Evolutionary conservation across 2,329 filamentous ascomycete genomes (phyloP), one percentile per base, ranked within the genome.

Genomic region (Pleurostoma richardsiae): DNA sequence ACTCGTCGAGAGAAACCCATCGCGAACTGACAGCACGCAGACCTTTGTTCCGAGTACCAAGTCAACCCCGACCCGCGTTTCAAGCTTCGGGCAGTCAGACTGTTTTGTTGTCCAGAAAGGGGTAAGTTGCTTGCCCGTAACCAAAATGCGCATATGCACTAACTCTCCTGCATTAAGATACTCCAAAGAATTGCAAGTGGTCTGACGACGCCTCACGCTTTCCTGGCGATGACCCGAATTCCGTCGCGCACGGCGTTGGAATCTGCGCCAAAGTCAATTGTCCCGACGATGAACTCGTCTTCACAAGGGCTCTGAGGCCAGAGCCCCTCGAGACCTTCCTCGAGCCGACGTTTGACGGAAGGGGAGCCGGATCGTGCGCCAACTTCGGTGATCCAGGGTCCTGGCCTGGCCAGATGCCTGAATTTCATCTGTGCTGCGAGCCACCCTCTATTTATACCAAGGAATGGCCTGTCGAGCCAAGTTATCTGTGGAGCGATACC

Each of bases 381-480:
- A 19, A 19, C 19, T 19, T 19, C 19, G 19, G 19, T 19, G 19
- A 19, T 19, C 19, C 19, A 19, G 19, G 19, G 19, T 19, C 19
- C 19, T 19, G n/a, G 8, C 33, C 33, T 36, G 33, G 33, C 33
- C n/a, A 8, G 33, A 8, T 36, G 33, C 33, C 33, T 8, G 33
- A 42, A 6, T 42, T 42, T 7, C 41, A 28, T 42, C 41, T 50
- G n/a, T 53, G 51, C 39, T 53, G 51, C 30, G 50, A 52, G 11
- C 50, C 50, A 5, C 50, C 50, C 19, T 42, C 40, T 29, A 40
- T 19, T 30, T 54, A 42, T 29, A 50, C 42, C 49, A 40, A 56
- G 26, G 40, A 57, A 11, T 59, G 54, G 53, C 56, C 56, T 5
- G 55, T 58, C 29, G 48, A 56, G 31, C 57, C 57, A 5, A 53